Conservation (phyloP, 805 yeast genomes). For the Kazachstania kunashirensis region DNA sequence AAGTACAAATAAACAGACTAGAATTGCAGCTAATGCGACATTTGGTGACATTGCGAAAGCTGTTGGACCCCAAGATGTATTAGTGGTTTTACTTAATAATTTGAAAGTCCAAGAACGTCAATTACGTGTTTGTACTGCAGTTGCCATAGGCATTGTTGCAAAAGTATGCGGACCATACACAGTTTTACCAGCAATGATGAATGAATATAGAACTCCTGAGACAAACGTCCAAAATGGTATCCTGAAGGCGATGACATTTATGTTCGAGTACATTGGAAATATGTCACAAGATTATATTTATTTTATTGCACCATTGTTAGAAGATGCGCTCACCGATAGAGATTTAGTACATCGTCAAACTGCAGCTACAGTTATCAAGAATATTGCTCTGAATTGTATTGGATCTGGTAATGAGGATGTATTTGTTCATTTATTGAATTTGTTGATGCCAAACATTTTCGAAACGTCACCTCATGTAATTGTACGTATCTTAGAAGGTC, state of each 20-base stretch:
- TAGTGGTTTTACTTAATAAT: slow-evolving; percentile 74
- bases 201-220: slow-evolving; percentile 88
- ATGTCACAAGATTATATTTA: slow-evolving; percentile 73
- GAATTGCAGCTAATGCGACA: slow-evolving; percentile 79
- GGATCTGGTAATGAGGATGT: slow-evolving; percentile 75
- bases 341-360: slow-evolving; percentile 93
- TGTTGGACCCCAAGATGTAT: slow-evolving; percentile 91
- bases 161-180: slow-evolving; percentile 89
- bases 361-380: slow-evolving; percentile 78
- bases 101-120: slow-evolving; percentile 92
- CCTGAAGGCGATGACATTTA: slow-evolving; percentile 76
- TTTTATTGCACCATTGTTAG: slow-evolving; percentile 66
- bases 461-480: slow-evolving; percentile 97
- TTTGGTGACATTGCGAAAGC: slow-evolving; percentile 88
- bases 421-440: slow-evolving; percentile 71
- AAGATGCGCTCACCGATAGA: slow-evolving; percentile 83
- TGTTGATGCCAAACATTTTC: slow-evolving; percentile 77
- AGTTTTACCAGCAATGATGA: slow-evolving; percentile 88
- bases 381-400: slow-evolving; percentile 66
- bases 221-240: slow-evolving; percentile 93
- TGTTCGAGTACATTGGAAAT: slow-evolving; percentile 86
- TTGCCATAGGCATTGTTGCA: slow-evolving; percentile 94
- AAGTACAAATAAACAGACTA: slow-evolving; percentile 62
- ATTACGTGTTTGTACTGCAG: slow-evolving; percentile 92
- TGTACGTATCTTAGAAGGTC: slow-evolving; percentile 65